Evolutionary conservation across 106 monocot species (phyloP), one percentile per base, ranked within the genome.

Genomic region (Triglochin maritima): DNA sequence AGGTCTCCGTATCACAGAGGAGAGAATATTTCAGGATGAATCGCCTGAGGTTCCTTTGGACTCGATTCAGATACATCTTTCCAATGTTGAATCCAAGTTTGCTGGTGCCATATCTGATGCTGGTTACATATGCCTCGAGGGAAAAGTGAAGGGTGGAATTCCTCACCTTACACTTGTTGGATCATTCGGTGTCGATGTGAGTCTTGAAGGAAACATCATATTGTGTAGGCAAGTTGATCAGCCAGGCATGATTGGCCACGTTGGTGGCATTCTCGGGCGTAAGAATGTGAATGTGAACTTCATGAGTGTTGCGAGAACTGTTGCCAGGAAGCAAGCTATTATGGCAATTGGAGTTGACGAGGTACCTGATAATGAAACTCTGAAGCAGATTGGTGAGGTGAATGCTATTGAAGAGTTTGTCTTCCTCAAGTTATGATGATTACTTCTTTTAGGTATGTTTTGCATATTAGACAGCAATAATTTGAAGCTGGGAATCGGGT

Each of bases 261-360:
- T 72, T 6, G 63, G 72, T 0, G 64, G 50, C 13, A 63, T 72
- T 53, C 72, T 72, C 12, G 72, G 72, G 3, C 15, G 56, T 52
- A 11, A 17, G 12, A 72, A 72, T 56, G 62, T 72, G 44, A 72
- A 72, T 72, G 72, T 72, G 4, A 72, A 56, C 72, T 72, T 54
- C 72, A 72, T 72, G 72, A 72, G 72, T 15, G 72, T 72, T 3
- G 62, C 53, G 13, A 42, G 72, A 55, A 64, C 72, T 46, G 72
- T 29, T 3, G 53, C 14, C 3, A 64, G 72, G 53, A 63, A 63
- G 15, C 72, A 72, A 47, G 72, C 64, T 45, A 72, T 72, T 45
- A 72, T 72, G 72, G 72, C 72, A 6, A 72, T 72, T 46, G 72
- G 72, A 15, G 72, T 72, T 10, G 72, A 72, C 47, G 72, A 72